Evolutionary conservation across 2,329 filamentous ascomycete genomes (phyloP).

Genomic region (Fusarium sp.): DNA sequence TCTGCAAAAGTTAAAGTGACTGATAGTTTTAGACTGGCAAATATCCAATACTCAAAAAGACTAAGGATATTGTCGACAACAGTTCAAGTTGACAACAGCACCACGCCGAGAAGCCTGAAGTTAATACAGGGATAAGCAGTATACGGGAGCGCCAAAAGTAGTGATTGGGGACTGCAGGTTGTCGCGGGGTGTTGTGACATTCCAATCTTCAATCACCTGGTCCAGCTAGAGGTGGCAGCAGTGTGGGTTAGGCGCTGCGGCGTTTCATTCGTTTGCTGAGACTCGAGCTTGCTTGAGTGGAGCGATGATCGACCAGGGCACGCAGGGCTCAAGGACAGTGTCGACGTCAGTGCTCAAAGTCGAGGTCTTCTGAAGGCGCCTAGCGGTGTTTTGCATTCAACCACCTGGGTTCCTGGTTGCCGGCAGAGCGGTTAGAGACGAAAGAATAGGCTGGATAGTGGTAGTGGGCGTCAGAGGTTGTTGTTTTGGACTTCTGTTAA

Average conservation of each 20-base stretch:
- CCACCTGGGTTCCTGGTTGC: conserved; percentile 29
- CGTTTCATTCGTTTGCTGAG: conserved; percentile 51
- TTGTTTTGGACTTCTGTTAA: conserved; percentile 22
- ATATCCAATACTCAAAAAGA: background rate
- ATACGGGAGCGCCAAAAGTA: conserved; percentile 43
- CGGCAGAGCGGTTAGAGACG: conserved; percentile 36
- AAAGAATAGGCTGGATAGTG: conserved; percentile 21
- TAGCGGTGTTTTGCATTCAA: conserved; percentile 23
- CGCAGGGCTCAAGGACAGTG: conserved; percentile 40
- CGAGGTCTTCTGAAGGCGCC: conserved; percentile 29
- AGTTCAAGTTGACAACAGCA: conserved; percentile 13
- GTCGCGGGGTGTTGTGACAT: conserved; percentile 48
- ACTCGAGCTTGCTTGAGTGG: conserved; percentile 43
- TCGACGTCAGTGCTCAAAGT: conserved; percentile 45
- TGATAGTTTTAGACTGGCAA: background rate
- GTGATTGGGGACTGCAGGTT: conserved; percentile 39
- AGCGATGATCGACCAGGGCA: conserved; percentile 50
- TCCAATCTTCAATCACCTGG: conserved; percentile 48
- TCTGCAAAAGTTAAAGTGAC: conserved; percentile 6
- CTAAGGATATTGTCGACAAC: background rate
- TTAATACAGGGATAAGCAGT: conserved; percentile 38
- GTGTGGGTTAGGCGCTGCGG: conserved; percentile 50
- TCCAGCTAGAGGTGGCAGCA: conserved; percentile 45
- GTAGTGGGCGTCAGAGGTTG: conserved; percentile 23
- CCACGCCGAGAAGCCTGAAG: conserved; percentile 22